These are phyloP conservation scores for Onygena corvina DNA, from an alignment of 2,329 filamentous ascomycete genomes.

Conservation along the genomic window DNA sequence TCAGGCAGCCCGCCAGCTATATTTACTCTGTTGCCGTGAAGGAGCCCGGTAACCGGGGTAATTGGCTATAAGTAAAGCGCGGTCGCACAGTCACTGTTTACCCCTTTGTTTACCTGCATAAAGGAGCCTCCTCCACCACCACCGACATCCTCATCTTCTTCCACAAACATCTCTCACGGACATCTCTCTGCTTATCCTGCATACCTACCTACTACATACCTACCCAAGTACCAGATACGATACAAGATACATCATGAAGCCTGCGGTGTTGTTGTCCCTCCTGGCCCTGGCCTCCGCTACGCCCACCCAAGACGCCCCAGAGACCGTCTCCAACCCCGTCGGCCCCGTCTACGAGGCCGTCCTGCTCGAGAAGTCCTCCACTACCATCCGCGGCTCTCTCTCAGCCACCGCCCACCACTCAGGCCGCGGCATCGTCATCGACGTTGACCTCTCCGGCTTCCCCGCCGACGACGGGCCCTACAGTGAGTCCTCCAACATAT, in stretches of 20 bases:
- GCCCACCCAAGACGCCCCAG: constrained; percentile 36
- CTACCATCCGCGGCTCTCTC: constrained; percentile 44
- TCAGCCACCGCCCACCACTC: constrained; percentile 36
- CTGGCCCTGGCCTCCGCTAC: constrained; percentile 18
- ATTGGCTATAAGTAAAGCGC: too few relatives aligned
- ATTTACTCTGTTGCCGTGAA: too few relatives aligned
- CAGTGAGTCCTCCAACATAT: constrained; percentile 35
- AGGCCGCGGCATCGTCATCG: constrained; percentile 46
- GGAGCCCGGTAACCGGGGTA: too few relatives aligned
- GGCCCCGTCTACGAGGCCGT: constrained; percentile 44
- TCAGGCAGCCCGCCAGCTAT: too few relatives aligned
- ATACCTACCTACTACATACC: too few relatives aligned
- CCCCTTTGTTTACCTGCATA: too few relatives aligned
- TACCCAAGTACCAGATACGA: background rate
- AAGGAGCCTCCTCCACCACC: too few relatives aligned
- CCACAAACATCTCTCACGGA: too few relatives aligned
- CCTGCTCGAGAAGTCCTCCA: constrained; percentile 45
- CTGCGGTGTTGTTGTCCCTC: constrained; percentile 16
- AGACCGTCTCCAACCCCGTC: constrained; percentile 45
- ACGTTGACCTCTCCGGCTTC: constrained; percentile 47
- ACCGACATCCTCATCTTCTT: too few relatives aligned
- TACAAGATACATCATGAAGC: background rate
- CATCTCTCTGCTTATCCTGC: too few relatives aligned
- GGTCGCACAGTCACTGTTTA: too few relatives aligned
- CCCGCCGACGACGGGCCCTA: constrained; percentile 45